phyloP scores from a whole-genome alignment of 768 basidiomycete genomes.

The Holtermannia corniformis region DNA sequence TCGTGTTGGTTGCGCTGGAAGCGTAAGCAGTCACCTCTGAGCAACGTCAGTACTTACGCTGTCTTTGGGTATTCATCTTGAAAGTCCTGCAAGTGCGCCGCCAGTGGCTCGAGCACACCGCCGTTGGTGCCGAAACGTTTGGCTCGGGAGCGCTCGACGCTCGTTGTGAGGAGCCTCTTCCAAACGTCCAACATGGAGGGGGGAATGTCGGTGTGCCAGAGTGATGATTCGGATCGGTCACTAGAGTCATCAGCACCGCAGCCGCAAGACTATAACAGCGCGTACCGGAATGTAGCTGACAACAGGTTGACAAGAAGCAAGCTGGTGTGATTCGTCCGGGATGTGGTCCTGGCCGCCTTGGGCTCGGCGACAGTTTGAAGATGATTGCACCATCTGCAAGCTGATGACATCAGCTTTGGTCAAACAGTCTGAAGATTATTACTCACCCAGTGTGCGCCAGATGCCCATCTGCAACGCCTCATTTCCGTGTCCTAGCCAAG shows the following conservation, averaged over 20 bases:
- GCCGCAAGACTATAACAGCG: no score
- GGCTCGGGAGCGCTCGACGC: conserved; percentile 24
- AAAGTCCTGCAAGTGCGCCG: conserved; percentile 23
- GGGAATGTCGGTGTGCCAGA: conserved; percentile 18
- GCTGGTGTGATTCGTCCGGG: conserved; percentile 30
- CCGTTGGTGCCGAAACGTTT: conserved; percentile 27
- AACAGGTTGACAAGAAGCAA: conserved; percentile 29
- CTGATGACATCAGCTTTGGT: conserved; percentile 1
- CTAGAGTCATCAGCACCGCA: background rate
- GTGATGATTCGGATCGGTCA: conserved; percentile 12
- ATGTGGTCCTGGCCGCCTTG: no score
- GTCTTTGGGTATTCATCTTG: conserved; percentile 16
- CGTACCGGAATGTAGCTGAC: conserved; percentile 24
- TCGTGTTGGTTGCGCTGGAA: conserved; percentile 21
- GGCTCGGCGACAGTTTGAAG: conserved; percentile 4
- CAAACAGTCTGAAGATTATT: background rate
- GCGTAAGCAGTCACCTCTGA: background rate
- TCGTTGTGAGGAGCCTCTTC: conserved; percentile 18
- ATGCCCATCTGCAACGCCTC: conserved; percentile 23
- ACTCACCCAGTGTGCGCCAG: conserved; percentile 24
- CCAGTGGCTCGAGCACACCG: conserved; percentile 27
- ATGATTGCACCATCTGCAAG: conserved; percentile 20
- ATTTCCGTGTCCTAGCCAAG: conserved; percentile 20
- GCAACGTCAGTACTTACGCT: no score
- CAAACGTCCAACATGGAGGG: conserved; percentile 20